These are phyloP conservation scores for Stachybotrys chlorohalonatus DNA, from an alignment of 2,329 filamentous ascomycete species.

Conservation along the genomic window DNA sequence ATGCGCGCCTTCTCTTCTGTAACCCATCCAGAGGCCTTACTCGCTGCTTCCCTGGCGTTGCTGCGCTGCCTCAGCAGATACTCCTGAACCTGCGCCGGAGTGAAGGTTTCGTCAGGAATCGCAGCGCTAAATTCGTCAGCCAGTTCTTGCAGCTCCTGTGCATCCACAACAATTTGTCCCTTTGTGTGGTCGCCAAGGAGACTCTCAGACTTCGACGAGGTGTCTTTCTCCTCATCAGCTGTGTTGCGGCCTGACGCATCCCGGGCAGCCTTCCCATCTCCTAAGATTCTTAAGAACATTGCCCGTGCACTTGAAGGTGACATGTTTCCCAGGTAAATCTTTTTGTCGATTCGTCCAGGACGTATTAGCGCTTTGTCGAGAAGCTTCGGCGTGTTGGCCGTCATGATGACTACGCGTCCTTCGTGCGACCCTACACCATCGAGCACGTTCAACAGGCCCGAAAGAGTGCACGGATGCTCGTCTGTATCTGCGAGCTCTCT, in stretches of 20 bases:
- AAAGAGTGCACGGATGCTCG: conserved; percentile 31
- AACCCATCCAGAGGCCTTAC: not conserved
- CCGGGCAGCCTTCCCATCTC: not conserved
- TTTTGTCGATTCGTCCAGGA: conserved; percentile 54
- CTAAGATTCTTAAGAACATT: not conserved
- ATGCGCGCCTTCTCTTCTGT: not conserved
- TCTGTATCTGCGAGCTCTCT: conserved; percentile 3
- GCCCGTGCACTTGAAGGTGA: not conserved
- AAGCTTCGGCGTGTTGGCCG: conserved; percentile 55
- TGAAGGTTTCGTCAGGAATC: conserved; percentile 7
- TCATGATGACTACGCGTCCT: conserved; percentile 62
- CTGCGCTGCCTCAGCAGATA: conserved; percentile 6
- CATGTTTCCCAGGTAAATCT: conserved; percentile 22
- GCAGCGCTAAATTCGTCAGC: not conserved
- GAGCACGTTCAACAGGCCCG: conserved; percentile 58
- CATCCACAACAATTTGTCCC: not conserved
- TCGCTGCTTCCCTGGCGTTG: not conserved
- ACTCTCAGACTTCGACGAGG: not conserved
- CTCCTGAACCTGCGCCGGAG: conserved; percentile 10
- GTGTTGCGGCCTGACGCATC: conserved; percentile 3
- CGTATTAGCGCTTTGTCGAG: conserved; percentile 53
- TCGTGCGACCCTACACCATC: conserved; percentile 60
- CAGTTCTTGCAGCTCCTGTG: not conserved
- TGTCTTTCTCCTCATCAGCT: conserved; percentile 1
- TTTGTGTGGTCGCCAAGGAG: not conserved